phyloP scores from a whole-genome alignment of 2,329 filamentous ascomycete species.

The Penicillium brasilianum region DNA sequence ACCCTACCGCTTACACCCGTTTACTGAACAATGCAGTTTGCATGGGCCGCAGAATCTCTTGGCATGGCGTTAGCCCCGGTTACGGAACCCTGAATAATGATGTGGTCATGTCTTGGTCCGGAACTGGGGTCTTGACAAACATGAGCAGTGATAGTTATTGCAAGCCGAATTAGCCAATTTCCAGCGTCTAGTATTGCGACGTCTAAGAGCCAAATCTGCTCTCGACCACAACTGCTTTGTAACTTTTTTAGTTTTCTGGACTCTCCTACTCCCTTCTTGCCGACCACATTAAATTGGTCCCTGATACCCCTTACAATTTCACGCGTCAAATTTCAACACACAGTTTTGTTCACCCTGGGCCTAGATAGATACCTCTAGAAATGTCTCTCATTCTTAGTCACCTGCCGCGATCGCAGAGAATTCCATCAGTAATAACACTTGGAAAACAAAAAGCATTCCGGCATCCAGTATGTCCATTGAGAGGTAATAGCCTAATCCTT shows the following conservation, averaged over 20 bases:
- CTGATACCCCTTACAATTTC: not conserved
- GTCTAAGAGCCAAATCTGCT: not conserved
- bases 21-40: constrained; percentile 1
- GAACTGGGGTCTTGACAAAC: not conserved
- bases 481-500: not conserved
- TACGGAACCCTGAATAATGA: constrained; percentile 2
- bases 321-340: not conserved
- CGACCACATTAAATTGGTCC: not conserved
- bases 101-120: not conserved
- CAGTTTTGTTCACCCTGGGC: not conserved
- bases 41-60: not conserved
- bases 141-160: not conserved
- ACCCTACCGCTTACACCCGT: constrained; percentile 1
- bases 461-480: not conserved
- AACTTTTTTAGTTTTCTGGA: too few species aligned
- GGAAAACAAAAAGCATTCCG: too few species aligned
- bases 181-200: not conserved
- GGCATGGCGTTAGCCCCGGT: not conserved
- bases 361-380: not conserved
- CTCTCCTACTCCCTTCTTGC: too few species aligned
- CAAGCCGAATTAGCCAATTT: not conserved
- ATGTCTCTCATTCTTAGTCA: not conserved
- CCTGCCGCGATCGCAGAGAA: not conserved
- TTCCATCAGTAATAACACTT: not conserved
- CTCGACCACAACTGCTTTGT: not conserved